These are phyloP conservation scores for Exophiala dermatitidis DNA, from an alignment of 2,329 filamentous ascomycete species.

Conservation along the genomic window DNA sequence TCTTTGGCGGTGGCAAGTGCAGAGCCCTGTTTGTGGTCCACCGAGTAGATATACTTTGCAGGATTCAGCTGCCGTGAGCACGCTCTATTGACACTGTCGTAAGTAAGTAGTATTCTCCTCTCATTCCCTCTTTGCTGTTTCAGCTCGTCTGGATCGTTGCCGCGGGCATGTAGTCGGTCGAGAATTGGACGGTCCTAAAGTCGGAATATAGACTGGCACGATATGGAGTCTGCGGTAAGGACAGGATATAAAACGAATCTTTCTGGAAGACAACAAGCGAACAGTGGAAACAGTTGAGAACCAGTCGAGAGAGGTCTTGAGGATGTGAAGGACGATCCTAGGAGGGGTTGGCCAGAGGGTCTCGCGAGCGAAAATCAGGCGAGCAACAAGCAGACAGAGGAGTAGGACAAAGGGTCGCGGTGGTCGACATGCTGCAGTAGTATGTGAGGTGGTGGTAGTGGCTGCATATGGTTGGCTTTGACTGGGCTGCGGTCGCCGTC, in stretches of 20 bases:
- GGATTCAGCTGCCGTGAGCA: constrained; percentile 4
- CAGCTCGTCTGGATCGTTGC: not conserved
- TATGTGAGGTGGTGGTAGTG: constrained; percentile 4
- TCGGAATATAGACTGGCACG: not conserved
- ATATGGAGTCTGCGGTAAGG: constrained; percentile 18
- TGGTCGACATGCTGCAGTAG: constrained; percentile 14
- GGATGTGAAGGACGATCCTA: constrained; percentile 14
- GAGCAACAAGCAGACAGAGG: constrained; percentile 13
- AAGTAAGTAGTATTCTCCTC: not conserved
- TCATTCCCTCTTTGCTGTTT: not conserved
- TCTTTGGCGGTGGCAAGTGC: constrained; percentile 14
- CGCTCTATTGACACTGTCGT: not conserved
- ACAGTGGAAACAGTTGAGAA: constrained; percentile 9
- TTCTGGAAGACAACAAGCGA: constrained; percentile 4
- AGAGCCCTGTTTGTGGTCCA: not conserved
- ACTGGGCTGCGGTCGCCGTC: not conserved
- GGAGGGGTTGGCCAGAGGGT: constrained; percentile 10
- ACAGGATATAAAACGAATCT: constrained; percentile 20
- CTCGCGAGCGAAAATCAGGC: constrained; percentile 15
- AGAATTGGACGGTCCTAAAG: not conserved
- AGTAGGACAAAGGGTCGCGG: constrained; percentile 4
- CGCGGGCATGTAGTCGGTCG: not conserved
- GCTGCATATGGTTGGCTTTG: not conserved
- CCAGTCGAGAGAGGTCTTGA: constrained; percentile 13
- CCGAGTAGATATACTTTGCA: constrained; percentile 2